These are phyloP conservation scores for Mycosphaerella sp. DNA, from an alignment of 2,329 filamentous ascomycete genomes.

Conservation along the genomic window DNA sequence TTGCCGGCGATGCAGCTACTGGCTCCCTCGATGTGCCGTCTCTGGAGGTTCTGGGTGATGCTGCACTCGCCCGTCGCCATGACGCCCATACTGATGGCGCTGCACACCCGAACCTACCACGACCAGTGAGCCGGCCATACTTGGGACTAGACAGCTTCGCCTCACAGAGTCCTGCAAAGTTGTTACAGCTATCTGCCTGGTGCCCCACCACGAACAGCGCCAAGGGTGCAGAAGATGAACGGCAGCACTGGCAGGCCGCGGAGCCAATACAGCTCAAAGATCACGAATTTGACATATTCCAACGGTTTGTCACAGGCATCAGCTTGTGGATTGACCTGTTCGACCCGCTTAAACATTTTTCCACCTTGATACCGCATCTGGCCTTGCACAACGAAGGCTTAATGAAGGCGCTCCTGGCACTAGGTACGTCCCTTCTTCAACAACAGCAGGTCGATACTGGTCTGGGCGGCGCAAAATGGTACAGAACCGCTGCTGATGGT, in stretches of 20 bases:
- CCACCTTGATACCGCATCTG: slow-evolving; percentile 35
- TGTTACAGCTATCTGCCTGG: slow-evolving; percentile 24
- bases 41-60: slow-evolving; percentile 23
- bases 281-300: slow-evolving; percentile 37
- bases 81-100: slow-evolving; percentile 18
- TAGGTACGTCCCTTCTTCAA: slow-evolving; percentile 29
- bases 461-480: no score
- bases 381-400: slow-evolving; percentile 50
- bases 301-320: slow-evolving; percentile 36
- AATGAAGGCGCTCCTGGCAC: slow-evolving; percentile 52
- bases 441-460: background rate
- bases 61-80: slow-evolving; percentile 22
- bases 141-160: slow-evolving; percentile 18
- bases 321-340: slow-evolving; percentile 41
- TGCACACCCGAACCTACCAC: background rate
- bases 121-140: slow-evolving; percentile 9
- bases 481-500: background rate
- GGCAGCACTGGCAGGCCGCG: slow-evolving; percentile 25
- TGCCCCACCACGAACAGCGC: slow-evolving; percentile 17
- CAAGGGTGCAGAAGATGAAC: slow-evolving; percentile 20
- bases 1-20: slow-evolving; percentile 41
- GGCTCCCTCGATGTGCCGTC: slow-evolving; percentile 19
- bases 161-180: slow-evolving; percentile 23
- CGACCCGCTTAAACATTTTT: slow-evolving; percentile 39
- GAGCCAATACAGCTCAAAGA: slow-evolving; percentile 29